Evolutionary conservation across 306 rosid species (phyloP).

Genomic region (Citrullus mucosospermus): DNA sequence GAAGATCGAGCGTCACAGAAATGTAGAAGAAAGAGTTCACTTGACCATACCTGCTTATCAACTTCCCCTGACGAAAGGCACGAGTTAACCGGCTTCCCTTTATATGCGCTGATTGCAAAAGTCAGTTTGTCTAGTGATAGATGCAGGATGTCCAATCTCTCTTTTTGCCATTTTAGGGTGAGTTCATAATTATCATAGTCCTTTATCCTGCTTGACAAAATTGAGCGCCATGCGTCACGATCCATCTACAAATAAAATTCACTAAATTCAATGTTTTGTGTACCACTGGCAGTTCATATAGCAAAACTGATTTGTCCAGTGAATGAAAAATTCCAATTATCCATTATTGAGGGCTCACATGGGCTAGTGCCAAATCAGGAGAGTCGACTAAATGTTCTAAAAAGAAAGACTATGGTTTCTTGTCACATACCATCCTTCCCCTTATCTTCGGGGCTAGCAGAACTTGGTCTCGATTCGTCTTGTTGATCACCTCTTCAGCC

Average conservation of each 20-base stretch:
- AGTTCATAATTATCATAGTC: background rate
- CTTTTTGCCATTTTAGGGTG: background rate
- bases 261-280: background rate
- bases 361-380: background rate
- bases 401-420: background rate
- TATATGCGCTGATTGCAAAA: constrained; percentile 12
- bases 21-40: background rate
- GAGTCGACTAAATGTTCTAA: background rate
- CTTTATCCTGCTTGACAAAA: background rate
- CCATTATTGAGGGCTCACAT: background rate
- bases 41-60: constrained; percentile 8
- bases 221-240: background rate
- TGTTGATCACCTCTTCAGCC: background rate
- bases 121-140: constrained; percentile 10
- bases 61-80: constrained; percentile 2
- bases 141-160: constrained; percentile 3
- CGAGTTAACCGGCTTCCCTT: background rate
- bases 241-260: background rate
- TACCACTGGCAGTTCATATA: background rate
- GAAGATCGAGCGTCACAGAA: background rate
- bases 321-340: background rate
- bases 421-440: constrained; percentile 1
- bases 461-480: background rate
- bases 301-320: background rate
- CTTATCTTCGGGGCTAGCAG: background rate